Percentiles rank a stretch among this genome's conserved stretches.
Evolutionary conservation across 1,284 basidiomycete genomes (phyloP).

Genomic region (Ganoderma meredithae): DNA sequence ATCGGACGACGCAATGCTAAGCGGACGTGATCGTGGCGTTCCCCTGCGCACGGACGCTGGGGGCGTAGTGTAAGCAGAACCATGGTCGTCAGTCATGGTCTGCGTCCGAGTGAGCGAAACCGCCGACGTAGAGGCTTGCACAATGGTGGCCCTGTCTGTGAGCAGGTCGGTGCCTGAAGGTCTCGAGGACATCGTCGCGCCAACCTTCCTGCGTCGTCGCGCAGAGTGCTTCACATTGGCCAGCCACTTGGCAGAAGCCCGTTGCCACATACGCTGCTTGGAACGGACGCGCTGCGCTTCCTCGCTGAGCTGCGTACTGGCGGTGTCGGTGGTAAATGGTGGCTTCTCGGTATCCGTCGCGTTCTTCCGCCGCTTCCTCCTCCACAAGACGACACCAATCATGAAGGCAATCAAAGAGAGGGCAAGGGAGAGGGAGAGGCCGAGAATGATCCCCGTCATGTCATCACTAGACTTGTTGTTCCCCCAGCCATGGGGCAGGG

Average conservation of each 20-base stretch:
- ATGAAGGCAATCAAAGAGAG: slow-evolving; percentile 59
- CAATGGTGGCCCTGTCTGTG: slow-evolving; percentile 17
- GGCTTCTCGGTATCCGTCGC: slow-evolving; percentile 47
- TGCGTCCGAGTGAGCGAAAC: slow-evolving; percentile 30
- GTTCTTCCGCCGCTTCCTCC: slow-evolving; percentile 44
- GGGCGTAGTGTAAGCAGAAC: slow-evolving; percentile 16
- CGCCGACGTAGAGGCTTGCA: slow-evolving; percentile 28
- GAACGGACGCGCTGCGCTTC: slow-evolving; percentile 53
- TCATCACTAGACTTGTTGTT: slow-evolving; percentile 31
- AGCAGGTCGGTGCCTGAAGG: slow-evolving; percentile 28
- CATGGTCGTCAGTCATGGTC: slow-evolving; percentile 12
- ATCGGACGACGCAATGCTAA: slow-evolving; percentile 18
- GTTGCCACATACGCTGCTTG: slow-evolving; percentile 66
- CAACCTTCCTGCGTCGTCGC: slow-evolving; percentile 55
- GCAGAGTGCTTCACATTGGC: slow-evolving; percentile 61
- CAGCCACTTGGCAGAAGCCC: slow-evolving; percentile 70
- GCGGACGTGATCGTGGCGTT: slow-evolving; percentile 20
- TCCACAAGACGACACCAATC: slow-evolving; percentile 57
- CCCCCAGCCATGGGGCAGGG: slow-evolving; percentile 59
- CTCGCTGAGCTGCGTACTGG: slow-evolving; percentile 42
- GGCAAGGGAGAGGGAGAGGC: slow-evolving; percentile 62
- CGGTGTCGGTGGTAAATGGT: slow-evolving; percentile 44
- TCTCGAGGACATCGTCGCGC: slow-evolving; percentile 19
- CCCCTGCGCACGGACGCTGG: slow-evolving; percentile 20
- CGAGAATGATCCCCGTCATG: slow-evolving; percentile 52